Conservation (phyloP, 1,284 basidiomycete genomes). For the Cryptococcus wingfieldii region DNA sequence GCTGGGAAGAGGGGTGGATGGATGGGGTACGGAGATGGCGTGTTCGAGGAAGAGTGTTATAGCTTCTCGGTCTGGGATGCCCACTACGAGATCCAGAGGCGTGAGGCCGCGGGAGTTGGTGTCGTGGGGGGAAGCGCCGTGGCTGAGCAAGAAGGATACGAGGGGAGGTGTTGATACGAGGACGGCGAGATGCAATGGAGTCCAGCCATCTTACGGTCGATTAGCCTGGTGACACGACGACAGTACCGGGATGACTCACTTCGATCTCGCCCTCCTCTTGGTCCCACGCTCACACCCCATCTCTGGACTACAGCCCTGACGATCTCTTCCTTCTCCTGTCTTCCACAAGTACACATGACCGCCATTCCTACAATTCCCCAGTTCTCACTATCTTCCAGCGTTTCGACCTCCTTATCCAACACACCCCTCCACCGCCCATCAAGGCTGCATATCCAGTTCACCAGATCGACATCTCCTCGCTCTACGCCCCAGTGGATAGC, state of each 20-base stretch:
- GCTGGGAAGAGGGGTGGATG: slow-evolving; percentile 9
- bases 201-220: slow-evolving; percentile 73
- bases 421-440: slow-evolving; percentile 26
- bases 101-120: slow-evolving; percentile 71
- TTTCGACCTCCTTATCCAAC: slow-evolving; percentile 29
- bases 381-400: slow-evolving; percentile 71
- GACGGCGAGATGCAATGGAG: slow-evolving; percentile 88
- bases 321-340: slow-evolving; percentile 76
- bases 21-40: slow-evolving; percentile 16
- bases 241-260: slow-evolving; percentile 3
- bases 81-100: slow-evolving; percentile 76
- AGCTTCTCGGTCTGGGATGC: slow-evolving; percentile 71
- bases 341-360: slow-evolving; percentile 71
- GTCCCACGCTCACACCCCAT: slow-evolving; percentile 55
- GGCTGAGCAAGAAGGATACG: slow-evolving; percentile 85
- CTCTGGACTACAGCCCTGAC: slow-evolving; percentile 73
- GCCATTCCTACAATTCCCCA: slow-evolving; percentile 69
- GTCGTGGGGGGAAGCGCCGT: slow-evolving; percentile 75
- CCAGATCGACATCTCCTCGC: slow-evolving; percentile 36
- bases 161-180: slow-evolving; percentile 83
- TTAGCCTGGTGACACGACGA: background rate
- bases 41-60: slow-evolving; percentile 68
- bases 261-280: slow-evolving; percentile 25
- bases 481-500: slow-evolving; percentile 37
- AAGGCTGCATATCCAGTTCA: slow-evolving; percentile 33